phyloP scores from a whole-genome alignment of 345 rosid genomes.

The Salix udensis region DNA sequence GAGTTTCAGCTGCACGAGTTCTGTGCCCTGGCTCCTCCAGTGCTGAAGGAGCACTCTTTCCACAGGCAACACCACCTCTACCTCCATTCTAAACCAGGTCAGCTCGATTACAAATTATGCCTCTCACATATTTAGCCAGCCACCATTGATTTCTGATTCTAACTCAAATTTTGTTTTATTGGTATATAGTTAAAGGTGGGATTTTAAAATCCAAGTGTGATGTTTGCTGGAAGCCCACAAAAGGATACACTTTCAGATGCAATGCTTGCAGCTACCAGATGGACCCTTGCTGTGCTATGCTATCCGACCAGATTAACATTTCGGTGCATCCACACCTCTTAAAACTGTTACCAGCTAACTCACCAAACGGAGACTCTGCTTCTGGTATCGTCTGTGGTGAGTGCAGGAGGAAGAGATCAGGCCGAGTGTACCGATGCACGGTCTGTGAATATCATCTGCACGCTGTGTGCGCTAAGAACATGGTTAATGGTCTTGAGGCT shows the following conservation, averaged over 20 bases:
- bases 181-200: conserved; percentile 49
- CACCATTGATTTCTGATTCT: not conserved
- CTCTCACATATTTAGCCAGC: not conserved
- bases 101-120: not conserved
- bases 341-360: conserved; percentile 33
- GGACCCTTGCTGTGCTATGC: conserved; percentile 86
- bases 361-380: conserved; percentile 13
- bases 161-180: not conserved
- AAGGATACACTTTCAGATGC: conserved; percentile 72
- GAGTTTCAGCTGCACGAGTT: conserved; percentile 80
- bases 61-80: conserved; percentile 63
- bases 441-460: conserved; percentile 73
- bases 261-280: conserved; percentile 62
- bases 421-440: conserved; percentile 66
- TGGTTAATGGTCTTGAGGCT: conserved; percentile 64
- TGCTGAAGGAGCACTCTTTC: conserved; percentile 56
- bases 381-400: conserved; percentile 45
- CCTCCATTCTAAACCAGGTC: conserved; percentile 58
- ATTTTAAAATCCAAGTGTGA: conserved; percentile 68
- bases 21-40: conserved; percentile 62
- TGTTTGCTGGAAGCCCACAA: conserved; percentile 54
- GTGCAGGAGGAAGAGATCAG: conserved; percentile 60
- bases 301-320: conserved; percentile 45
- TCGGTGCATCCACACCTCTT: conserved; percentile 59
- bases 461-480: conserved; percentile 70